Conservation (phyloP, 2,329 filamentous ascomycete species). For the Neopestalotiopsis clavispora region DNA sequence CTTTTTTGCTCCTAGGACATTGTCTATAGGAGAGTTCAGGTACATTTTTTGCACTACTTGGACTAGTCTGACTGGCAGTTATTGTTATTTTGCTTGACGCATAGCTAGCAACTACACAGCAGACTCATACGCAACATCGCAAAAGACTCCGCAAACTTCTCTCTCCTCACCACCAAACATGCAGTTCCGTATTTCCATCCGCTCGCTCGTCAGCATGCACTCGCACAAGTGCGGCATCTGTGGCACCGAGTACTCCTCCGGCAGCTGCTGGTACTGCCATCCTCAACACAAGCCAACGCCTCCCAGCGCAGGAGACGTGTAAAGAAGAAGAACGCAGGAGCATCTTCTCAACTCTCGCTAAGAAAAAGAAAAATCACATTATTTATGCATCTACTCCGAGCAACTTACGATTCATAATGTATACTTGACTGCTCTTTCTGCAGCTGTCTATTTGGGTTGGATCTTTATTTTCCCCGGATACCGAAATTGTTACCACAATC, state of each 20-base stretch:
- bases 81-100: background rate
- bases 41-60: conserved; percentile 3
- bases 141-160: background rate
- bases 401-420: conserved; percentile 13
- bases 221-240: conserved; percentile 40
- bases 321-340: background rate
- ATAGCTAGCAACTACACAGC: background rate
- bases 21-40: background rate
- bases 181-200: conserved; percentile 9
- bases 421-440: conserved; percentile 4
- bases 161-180: background rate
- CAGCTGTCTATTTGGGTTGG: background rate
- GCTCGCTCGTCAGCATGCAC: conserved; percentile 32
- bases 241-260: conserved; percentile 39
- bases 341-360: background rate
- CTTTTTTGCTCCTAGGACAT: background rate
- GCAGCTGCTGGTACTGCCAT: conserved; percentile 43
- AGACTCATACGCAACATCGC: background rate
- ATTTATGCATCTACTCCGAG: background rate
- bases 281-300: conserved; percentile 34
- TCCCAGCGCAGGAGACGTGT: conserved; percentile 1
- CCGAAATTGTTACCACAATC: background rate
- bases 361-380: background rate
- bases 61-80: background rate
- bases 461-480: background rate